Conservation (phyloP, 2,329 filamentous ascomycete genomes). For the Raffaelea albimanens region DNA sequence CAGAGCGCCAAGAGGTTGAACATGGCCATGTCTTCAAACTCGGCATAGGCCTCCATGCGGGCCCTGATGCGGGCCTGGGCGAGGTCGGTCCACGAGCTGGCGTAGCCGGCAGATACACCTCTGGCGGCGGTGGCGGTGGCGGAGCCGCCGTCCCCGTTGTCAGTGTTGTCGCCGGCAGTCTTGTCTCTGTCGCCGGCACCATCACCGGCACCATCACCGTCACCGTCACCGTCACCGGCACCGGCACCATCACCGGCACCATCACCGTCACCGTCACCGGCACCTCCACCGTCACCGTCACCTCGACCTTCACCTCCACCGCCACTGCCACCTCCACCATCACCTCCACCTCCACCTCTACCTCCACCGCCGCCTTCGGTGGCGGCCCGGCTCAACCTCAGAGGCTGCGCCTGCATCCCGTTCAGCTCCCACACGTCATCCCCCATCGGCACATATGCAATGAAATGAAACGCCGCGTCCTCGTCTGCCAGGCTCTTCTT, state of each 20-base stretch:
- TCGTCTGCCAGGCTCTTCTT: slow-evolving; percentile 27
- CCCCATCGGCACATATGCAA: slow-evolving; percentile 80
- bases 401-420: slow-evolving; percentile 71
- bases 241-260: no score
- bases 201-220: no score
- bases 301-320: no score
- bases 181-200: no score
- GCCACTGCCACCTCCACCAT: no score
- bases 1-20: slow-evolving; percentile 65
- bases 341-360: no score
- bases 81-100: slow-evolving; percentile 64
- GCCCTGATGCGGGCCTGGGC: slow-evolving; percentile 55
- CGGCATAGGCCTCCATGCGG: slow-evolving; percentile 40
- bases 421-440: slow-evolving; percentile 86
- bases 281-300: no score
- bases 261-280: no score
- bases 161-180: slow-evolving; percentile 4
- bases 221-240: no score
- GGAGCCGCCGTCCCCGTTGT: background rate
- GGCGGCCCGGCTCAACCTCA: slow-evolving; percentile 42
- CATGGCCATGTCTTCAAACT: slow-evolving; percentile 8
- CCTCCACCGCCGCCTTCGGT: no score
- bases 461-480: slow-evolving; percentile 95
- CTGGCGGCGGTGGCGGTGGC: no score
- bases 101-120: no score